phyloP scores from a whole-genome alignment of 1,284 basidiomycete species.

The Tremellales sp. region DNA sequence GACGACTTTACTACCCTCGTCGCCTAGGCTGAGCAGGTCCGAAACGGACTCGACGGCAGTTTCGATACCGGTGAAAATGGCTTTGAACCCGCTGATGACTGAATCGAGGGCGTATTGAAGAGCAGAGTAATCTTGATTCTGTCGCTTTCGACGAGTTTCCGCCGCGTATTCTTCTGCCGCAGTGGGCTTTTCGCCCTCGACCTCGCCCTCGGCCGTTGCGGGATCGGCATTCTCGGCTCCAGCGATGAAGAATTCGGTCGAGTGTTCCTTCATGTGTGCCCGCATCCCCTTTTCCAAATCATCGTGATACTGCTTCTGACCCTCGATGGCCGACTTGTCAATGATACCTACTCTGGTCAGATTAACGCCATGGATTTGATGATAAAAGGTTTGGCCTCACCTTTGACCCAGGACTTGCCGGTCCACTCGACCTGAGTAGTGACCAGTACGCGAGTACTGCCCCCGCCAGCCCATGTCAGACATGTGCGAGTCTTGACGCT shows the following conservation, averaged over 20 bases:
- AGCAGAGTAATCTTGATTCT: slow-evolving; percentile 53
- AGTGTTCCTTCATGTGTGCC: slow-evolving; percentile 79
- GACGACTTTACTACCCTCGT: slow-evolving; percentile 50
- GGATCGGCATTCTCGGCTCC: slow-evolving; percentile 48
- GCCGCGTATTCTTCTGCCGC: slow-evolving; percentile 43
- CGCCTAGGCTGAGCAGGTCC: slow-evolving; percentile 64
- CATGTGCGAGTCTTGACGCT: slow-evolving; percentile 90
- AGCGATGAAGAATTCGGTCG: slow-evolving; percentile 80
- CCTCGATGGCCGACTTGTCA: slow-evolving; percentile 86
- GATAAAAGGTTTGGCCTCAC: slow-evolving; percentile 50
- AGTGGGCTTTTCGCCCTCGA: slow-evolving; percentile 19
- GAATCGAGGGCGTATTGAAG: slow-evolving; percentile 83
- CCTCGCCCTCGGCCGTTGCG: slow-evolving; percentile 50
- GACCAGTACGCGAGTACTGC: slow-evolving; percentile 73
- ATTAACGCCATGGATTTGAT: background rate
- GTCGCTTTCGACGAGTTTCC: slow-evolving; percentile 23
- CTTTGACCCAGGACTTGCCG: slow-evolving; percentile 91
- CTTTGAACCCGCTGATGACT: slow-evolving; percentile 63
- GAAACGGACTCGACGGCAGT: slow-evolving; percentile 55
- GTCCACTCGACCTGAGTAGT: slow-evolving; percentile 95
- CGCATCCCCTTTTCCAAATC: slow-evolving; percentile 84
- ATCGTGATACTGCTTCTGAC: slow-evolving; percentile 82
- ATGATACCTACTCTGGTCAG: slow-evolving; percentile 68
- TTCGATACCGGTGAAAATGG: slow-evolving; percentile 62
- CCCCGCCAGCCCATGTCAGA: slow-evolving; percentile 83